Base-by-base conservation (phyloP, 805 yeast genomes). In the Yamadazyma phyllophila region DNA sequence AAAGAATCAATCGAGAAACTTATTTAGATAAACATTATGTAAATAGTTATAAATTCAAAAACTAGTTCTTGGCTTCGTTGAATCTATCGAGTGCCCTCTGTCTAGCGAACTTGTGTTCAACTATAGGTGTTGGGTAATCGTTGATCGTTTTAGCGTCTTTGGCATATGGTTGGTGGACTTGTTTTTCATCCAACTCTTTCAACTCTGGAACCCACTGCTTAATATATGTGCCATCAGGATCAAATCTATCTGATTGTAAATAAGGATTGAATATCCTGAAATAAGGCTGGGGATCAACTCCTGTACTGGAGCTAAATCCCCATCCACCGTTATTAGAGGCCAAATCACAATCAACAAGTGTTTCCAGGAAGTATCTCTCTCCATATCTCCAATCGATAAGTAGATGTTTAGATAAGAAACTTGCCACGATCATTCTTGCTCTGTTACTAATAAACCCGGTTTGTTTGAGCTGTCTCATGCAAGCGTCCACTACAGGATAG, bases 241-340 rank as follows among this genome's bases (percentile, higher is more conserved):
- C 83, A 49, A 69, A 77, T 49, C 67, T 73, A 49, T 69, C 71
- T 26, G 77, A 70, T 50, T 80, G 83, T 2, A 73, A 52, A 50
- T 66, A 69, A 16, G 81, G 80, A 51, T 80, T 79, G 57, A 80
- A 76, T 5, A 78, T 73, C 16, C 83, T 64, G 56, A 78, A 78
- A 63, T 74, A 78, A 2, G 83, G 83, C 54, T 78, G 83, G 1
- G 79, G 73, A 53, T 77, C 80, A 12, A 76, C 70, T 1, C 82
- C 82, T 1, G 76, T 71, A 48, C 78, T 69, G 3, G 80, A 68
- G 35, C 75, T 63, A 57, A 77, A 77, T 1, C 79, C 79, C 85
- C 83, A 80, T 1, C 83, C 83, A 7, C 80, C 82, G 38, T 71
- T 69, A 56, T 80, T 80, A 35, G 80, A 76, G 26, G 78, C 69